Evolutionary conservation across 345 rosid genomes (phyloP).

Genomic region (Mallotus nudiflorus): DNA sequence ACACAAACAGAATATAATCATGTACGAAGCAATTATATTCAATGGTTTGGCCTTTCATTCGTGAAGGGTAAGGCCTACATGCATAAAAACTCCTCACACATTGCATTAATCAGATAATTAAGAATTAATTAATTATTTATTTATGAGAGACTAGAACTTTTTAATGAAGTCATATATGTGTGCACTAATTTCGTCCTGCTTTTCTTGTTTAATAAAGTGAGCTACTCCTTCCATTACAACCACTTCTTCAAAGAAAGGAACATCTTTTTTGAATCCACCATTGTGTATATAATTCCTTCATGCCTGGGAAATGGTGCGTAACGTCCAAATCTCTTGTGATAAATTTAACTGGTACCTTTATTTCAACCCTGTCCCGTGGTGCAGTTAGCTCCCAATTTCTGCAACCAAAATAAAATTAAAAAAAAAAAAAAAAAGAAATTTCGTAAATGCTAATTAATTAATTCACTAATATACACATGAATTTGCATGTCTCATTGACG

Average conservation of each 20-base stretch:
- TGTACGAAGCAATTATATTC: no score
- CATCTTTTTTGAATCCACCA: slow-evolving; percentile 5
- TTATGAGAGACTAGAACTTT: slow-evolving; percentile 4
- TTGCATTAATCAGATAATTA: no score
- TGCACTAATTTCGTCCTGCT: slow-evolving; percentile 10
- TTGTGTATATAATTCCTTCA: slow-evolving; percentile 10
- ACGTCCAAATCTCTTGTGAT: slow-evolving; percentile 9
- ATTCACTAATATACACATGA: no score
- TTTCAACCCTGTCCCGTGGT: slow-evolving; percentile 2
- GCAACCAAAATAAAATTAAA: not conserved
- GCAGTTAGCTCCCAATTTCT: slow-evolving; percentile 14
- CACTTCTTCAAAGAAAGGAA: slow-evolving; percentile 13
- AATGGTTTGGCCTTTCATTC: no score
- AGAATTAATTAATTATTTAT: no score
- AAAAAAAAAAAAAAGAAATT: no score
- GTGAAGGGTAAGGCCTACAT: no score
- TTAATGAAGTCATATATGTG: slow-evolving; percentile 12
- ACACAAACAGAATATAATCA: no score
- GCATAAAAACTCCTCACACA: no score
- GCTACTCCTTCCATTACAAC: slow-evolving; percentile 14
- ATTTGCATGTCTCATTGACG: no score
- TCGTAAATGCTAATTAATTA: no score
- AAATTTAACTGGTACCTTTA: slow-evolving; percentile 14
- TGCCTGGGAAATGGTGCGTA: slow-evolving; percentile 3
- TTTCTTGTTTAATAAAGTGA: slow-evolving; percentile 15